Conservation (phyloP, 208 protist genomes). For the Acanthamoeba healyi region DNA sequence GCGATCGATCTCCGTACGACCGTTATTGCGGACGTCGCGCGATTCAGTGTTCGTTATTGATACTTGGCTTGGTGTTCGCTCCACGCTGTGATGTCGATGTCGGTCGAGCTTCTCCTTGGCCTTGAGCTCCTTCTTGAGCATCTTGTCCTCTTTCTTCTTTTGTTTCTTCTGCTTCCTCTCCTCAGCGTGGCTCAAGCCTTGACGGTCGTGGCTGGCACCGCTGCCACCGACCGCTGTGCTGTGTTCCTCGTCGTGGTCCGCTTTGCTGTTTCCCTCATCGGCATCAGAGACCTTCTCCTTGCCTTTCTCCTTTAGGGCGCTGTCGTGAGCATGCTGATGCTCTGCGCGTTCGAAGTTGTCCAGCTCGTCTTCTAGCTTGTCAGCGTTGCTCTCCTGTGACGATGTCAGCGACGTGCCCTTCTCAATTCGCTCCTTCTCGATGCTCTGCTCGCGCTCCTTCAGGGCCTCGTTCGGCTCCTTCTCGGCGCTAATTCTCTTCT, state of each 20-base stretch:
- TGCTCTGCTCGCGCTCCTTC: neutral
- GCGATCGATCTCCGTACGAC: too few relatives aligned
- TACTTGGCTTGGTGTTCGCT: neutral
- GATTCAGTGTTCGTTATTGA: neutral
- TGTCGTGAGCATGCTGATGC: neutral
- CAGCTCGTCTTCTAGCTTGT: neutral
- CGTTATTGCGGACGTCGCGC: neutral
- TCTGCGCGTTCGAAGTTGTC: neutral
- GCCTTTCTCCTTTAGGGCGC: neutral
- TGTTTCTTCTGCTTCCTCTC: neutral
- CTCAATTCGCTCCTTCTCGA: slow-evolving; percentile 5
- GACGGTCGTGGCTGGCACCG: neutral
- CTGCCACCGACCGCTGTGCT: neutral
- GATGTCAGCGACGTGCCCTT: slow-evolving; percentile 13
- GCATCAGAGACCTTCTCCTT: neutral
- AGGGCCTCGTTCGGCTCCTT: neutral
- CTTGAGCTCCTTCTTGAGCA: neutral
- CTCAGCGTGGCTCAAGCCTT: neutral
- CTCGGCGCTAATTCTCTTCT: neutral
- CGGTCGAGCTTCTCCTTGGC: neutral
- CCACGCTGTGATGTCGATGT: neutral
- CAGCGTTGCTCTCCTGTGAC: neutral
- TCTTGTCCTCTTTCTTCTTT: neutral
- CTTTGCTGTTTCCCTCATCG: too few relatives aligned
- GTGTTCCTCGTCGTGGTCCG: neutral